Percentiles rank a stretch among this genome's conserved stretches.
Conservation (phyloP, 768 basidiomycete genomes). For the Asterophora lycoperdoides region DNA sequence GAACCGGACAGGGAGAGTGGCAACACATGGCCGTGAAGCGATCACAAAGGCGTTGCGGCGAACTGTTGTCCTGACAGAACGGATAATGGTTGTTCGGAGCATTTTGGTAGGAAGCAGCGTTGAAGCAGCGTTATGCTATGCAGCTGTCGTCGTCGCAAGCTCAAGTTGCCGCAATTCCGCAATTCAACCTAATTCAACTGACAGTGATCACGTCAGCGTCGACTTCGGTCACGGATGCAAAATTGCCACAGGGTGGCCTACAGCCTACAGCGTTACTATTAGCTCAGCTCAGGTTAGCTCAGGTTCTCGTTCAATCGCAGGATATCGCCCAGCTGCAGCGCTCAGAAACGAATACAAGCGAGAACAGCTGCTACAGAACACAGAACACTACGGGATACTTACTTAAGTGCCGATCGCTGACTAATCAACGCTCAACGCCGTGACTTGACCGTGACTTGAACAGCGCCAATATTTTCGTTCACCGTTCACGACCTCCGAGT, state of each 20-base stretch:
- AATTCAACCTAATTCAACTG: not conserved
- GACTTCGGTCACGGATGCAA: constrained; percentile 16
- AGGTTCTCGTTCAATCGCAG: too few relatives aligned
- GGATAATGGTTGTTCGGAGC: constrained; percentile 25
- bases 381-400: too few relatives aligned
- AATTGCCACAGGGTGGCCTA: constrained; percentile 28
- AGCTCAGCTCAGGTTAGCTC: too few relatives aligned
- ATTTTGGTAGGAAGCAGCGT: constrained; percentile 14
- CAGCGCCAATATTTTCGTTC: not conserved
- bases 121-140: not conserved
- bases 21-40: constrained; percentile 8
- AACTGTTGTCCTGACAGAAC: constrained; percentile 19
- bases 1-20: constrained; percentile 14
- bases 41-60: constrained; percentile 11
- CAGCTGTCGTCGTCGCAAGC: too few relatives aligned
- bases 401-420: constrained; percentile 18
- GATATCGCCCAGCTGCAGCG: too few relatives aligned
- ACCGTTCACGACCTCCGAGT: not conserved
- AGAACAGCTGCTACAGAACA: too few relatives aligned
- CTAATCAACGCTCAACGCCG: constrained; percentile 1
- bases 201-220: not conserved
- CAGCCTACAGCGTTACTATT: too few relatives aligned
- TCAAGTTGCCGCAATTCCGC: too few relatives aligned
- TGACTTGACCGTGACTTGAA: not conserved
- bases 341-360: too few relatives aligned